These are phyloP conservation scores for Xerophyta viscosa DNA, from an alignment of 106 monocot species.

Conservation along the genomic window DNA sequence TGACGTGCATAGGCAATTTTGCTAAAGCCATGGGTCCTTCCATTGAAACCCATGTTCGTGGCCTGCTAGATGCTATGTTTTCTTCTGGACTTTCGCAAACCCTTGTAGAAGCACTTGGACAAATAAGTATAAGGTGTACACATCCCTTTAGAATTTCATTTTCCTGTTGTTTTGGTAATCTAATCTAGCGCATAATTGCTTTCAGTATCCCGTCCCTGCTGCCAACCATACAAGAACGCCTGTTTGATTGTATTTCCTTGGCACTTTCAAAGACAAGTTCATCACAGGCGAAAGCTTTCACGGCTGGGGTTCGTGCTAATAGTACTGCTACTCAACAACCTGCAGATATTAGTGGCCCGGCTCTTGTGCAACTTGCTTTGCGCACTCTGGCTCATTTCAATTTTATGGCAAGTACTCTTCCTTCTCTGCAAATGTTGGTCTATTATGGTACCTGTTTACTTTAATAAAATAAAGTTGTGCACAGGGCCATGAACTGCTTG, in stretches of 20 bases:
- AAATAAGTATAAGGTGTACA: slow-evolving; percentile 63
- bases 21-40: slow-evolving; percentile 78
- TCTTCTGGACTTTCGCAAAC: slow-evolving; percentile 60
- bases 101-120: slow-evolving; percentile 76
- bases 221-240: slow-evolving; percentile 76
- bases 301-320: slow-evolving; percentile 30
- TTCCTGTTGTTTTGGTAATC: background rate
- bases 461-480: slow-evolving; percentile 3
- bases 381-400: slow-evolving; percentile 74
- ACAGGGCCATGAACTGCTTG: slow-evolving; percentile 92
- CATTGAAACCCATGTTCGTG: slow-evolving; percentile 89
- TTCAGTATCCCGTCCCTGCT: slow-evolving; percentile 85
- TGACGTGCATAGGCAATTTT: slow-evolving; percentile 91
- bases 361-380: slow-evolving; percentile 85
- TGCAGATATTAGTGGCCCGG: slow-evolving; percentile 49
- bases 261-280: slow-evolving; percentile 62
- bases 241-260: slow-evolving; percentile 76
- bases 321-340: slow-evolving; percentile 36
- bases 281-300: slow-evolving; percentile 33
- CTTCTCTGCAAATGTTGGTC: background rate
- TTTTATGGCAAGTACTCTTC: slow-evolving; percentile 62
- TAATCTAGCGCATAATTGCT: background rate
- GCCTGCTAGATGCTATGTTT: slow-evolving; percentile 82
- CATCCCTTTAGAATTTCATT: slow-evolving; percentile 2
- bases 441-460: background rate